phyloP scores from a whole-genome alignment of 352 stramenopile genomes.

The Pythium myriotylum region DNA sequence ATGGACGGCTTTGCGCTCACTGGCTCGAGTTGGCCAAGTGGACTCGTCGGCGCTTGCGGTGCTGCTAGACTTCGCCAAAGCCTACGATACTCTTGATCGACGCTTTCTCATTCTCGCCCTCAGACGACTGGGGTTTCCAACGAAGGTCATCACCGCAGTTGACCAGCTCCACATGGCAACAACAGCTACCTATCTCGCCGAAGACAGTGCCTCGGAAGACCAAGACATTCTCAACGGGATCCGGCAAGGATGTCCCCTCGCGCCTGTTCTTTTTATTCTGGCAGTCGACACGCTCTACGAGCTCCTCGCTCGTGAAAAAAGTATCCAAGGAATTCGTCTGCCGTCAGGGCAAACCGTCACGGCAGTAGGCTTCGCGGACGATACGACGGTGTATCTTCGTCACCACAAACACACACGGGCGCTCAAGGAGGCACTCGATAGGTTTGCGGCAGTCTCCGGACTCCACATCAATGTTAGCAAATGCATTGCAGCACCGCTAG shows the following conservation, averaged over 20 bases:
- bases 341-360: background rate
- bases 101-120: background rate
- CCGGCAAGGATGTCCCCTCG: slow-evolving; percentile 4
- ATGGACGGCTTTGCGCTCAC: too few species aligned
- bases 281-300: background rate
- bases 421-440: background rate
- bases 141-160: background rate
- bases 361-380: background rate
- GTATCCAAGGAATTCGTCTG: background rate
- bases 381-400: background rate
- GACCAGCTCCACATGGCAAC: background rate
- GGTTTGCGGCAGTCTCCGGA: background rate
- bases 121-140: background rate
- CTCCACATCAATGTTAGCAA: background rate
- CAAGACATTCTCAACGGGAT: slow-evolving; percentile 4
- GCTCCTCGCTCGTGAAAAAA: background rate
- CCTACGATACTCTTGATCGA: background rate
- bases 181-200: background rate
- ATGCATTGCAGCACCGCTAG: background rate
- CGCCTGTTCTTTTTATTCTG: background rate
- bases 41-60: background rate
- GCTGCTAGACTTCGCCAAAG: slow-evolving; percentile 5
- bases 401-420: background rate
- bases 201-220: background rate
- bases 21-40: background rate